Evolutionary conservation across 306 rosid species (phyloP).

Genomic region (Heteromeles arbutifolia): DNA sequence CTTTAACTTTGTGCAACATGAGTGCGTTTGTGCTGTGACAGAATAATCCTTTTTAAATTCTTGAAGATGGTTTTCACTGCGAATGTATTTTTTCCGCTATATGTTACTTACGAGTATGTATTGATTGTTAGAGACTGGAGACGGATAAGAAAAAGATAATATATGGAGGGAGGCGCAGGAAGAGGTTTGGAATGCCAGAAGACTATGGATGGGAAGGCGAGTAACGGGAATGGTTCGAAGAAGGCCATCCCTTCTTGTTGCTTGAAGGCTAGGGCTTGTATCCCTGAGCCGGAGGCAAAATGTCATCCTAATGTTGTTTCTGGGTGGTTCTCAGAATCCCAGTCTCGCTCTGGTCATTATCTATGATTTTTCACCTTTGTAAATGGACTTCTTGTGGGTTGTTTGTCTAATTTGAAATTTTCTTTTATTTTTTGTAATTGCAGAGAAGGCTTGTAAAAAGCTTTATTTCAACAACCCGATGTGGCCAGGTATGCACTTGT

Average conservation of each 20-base stretch:
- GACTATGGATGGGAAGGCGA: constrained; percentile 99
- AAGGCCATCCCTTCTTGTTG: constrained; percentile 83
- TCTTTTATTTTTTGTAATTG: constrained; percentile 9
- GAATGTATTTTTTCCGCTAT: background rate
- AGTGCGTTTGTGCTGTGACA: background rate
- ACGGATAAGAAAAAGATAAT: constrained; percentile 58
- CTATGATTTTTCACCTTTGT: constrained; percentile 18
- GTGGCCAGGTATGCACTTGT: constrained; percentile 79
- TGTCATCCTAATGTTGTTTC: constrained; percentile 96
- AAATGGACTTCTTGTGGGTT: background rate
- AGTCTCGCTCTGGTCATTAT: constrained; percentile 69
- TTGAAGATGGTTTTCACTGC: background rate
- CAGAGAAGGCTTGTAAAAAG: constrained; percentile 45
- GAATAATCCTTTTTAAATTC: background rate
- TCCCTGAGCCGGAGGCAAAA: constrained; percentile 65
- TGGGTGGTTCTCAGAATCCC: constrained; percentile 95
- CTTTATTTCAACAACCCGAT: constrained; percentile 91
- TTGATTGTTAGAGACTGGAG: constrained; percentile 75
- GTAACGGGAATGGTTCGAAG: constrained; percentile 42
- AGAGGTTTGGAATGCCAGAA: constrained; percentile 97
- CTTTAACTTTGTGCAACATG: constrained; percentile 2
- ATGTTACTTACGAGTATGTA: constrained; percentile 12
- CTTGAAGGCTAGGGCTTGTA: constrained; percentile 75
- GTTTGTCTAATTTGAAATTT: background rate
- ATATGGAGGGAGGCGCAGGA: constrained; percentile 89